Conservation (phyloP, 352 stramenopile species). For the Phytophthora melonis region DNA sequence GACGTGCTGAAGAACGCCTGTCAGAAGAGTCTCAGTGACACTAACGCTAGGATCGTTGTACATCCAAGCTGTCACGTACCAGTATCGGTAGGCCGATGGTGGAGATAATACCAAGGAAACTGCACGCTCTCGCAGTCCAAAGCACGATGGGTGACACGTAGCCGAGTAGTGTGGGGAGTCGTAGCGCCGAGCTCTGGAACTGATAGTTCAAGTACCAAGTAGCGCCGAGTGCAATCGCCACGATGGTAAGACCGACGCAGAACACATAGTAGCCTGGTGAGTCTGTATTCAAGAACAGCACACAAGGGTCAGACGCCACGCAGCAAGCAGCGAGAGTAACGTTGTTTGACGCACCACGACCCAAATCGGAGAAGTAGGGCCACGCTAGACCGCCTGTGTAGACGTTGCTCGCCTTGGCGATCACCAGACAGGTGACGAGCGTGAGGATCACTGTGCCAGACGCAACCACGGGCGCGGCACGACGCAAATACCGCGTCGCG, state of each 20-base stretch:
- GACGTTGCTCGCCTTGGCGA: constrained; percentile 60
- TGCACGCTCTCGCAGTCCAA: constrained; percentile 26
- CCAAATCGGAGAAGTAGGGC: constrained; percentile 79
- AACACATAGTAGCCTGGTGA: constrained; percentile 66
- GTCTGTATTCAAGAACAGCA: constrained; percentile 28
- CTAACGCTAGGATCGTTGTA: neutral
- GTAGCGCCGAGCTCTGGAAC: constrained; percentile 55
- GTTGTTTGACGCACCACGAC: constrained; percentile 39
- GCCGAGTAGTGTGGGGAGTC: constrained; percentile 43
- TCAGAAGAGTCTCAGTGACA: neutral
- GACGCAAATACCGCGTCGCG: constrained; percentile 5
- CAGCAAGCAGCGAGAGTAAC: neutral
- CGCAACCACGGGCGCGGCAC: constrained; percentile 46
- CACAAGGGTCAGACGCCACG: constrained; percentile 1
- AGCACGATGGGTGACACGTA: constrained; percentile 39
- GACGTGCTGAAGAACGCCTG: constrained; percentile 73
- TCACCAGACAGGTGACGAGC: constrained; percentile 58
- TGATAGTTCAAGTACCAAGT: constrained; percentile 70
- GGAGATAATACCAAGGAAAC: constrained; percentile 48
- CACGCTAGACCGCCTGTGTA: constrained; percentile 66
- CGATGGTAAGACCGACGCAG: constrained; percentile 50
- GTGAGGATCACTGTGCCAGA: constrained; percentile 51
- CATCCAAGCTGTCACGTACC: constrained; percentile 30
- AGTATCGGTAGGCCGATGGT: constrained; percentile 63
- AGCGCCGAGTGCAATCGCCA: constrained; percentile 41